phyloP scores from a whole-genome alignment of 2,329 filamentous ascomycete genomes.

The Penicillium oxalicum region DNA sequence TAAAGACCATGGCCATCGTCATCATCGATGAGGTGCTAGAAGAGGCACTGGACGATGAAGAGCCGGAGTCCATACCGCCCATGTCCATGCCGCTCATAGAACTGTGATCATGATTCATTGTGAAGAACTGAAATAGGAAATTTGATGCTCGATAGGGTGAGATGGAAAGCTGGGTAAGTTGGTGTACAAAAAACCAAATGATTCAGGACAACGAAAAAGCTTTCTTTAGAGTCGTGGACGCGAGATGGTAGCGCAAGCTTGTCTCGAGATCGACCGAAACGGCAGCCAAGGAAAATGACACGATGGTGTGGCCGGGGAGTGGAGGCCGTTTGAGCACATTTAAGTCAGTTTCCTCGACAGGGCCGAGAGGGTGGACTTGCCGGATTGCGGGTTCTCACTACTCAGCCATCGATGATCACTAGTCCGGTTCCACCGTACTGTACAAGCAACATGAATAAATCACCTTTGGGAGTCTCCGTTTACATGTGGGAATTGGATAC shows the following conservation, averaged over 20 bases:
- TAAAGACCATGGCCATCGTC: constrained; percentile 41
- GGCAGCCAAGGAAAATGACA: background rate
- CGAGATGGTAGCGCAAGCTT: too few relatives aligned
- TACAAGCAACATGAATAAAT: too few relatives aligned
- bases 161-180: too few relatives aligned
- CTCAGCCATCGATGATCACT: too few relatives aligned
- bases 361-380: background rate
- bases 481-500: background rate
- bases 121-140: too few relatives aligned
- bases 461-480: too few relatives aligned
- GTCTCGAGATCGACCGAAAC: too few relatives aligned
- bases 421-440: too few relatives aligned
- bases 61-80: constrained; percentile 7
- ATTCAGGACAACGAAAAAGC: too few relatives aligned
- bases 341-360: background rate
- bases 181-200: too few relatives aligned
- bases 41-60: background rate
- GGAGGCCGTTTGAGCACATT: constrained; percentile 3
- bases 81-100: constrained; percentile 9
- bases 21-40: constrained; percentile 1
- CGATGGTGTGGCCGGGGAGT: background rate
- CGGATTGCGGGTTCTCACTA: background rate
- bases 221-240: too few relatives aligned
- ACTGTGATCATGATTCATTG: constrained; percentile 5
- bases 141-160: too few relatives aligned